Base-by-base conservation (phyloP, 2,329 filamentous ascomycete genomes). In the Thelonectria blattea region DNA sequence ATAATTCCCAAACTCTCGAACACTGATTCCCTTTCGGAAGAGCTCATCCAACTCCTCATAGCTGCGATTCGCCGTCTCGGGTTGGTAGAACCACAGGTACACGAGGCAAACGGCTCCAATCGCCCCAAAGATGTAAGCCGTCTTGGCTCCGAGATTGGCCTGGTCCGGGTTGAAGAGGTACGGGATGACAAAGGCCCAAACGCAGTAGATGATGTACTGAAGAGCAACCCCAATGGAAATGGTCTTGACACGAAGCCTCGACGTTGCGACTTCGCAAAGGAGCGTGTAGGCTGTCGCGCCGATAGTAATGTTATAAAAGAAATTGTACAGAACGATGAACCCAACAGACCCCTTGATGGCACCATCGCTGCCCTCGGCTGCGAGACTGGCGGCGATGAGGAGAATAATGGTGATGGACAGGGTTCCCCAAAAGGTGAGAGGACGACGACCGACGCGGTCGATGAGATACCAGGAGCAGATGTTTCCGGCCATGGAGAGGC, bases 311-410 rank as follows among this genome's bases (percentile, higher is more conserved):
- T 78, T 74, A 58, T 79, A 80, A 52, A 73, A 70, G 63, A 72
- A 79, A 64, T 71, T 72, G 64, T 76, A 80, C 6, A 79, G 54
- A n/a, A 77, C 60, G 4, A 80, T 74, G 45, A 80, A 71, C 2
- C 73, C 74, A 14, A 74, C 72, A 0, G 70, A 66, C 9, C 69
- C 73, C 52, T 71, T 70, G 57, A 72, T 68, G 15, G 62, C 47
- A 0, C 46, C 61, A 1, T 30, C 32, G 10, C 47, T 63, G 14
- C 58, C 66, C n/a, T 53, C 64, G 7, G 60, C 62, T 2, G 73
- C 76, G 3, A 79, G 69, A 7, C 77, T 75, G 22, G 75, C 77
- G 8, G 69, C 74, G 41, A 78, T 55, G 54, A 72, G 69, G 14
- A 80, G 70, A 24, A 81, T 69, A 9, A 72, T 61, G 2, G 76